Evolutionary conservation across 2,329 filamentous ascomycete genomes (phyloP).

Genomic region (Cercospora nicotianae): DNA sequence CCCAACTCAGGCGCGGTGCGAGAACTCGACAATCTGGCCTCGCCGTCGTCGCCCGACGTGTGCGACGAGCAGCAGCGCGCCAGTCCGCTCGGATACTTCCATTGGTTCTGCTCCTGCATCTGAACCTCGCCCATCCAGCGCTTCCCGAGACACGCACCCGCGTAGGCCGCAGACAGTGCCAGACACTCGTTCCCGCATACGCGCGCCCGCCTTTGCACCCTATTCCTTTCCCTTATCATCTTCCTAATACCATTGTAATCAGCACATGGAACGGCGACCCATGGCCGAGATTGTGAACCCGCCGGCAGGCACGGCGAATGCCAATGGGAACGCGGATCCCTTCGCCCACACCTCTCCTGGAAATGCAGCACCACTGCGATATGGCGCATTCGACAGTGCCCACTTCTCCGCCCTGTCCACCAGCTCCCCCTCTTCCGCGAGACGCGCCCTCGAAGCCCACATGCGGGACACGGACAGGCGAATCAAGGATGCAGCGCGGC

Average conservation of each 20-base stretch:
- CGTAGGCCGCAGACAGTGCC: conserved; percentile 4
- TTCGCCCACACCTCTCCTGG: conserved; percentile 42
- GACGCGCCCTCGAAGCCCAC: conserved; percentile 85
- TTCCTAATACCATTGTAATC: conserved; percentile 12
- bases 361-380: conserved; percentile 59
- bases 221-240: conserved; percentile 13
- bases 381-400: conserved; percentile 73
- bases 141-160: conserved; percentile 21
- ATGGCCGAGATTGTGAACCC: conserved; percentile 48
- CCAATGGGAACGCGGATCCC: conserved; percentile 45
- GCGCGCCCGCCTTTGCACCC: conserved; percentile 3
- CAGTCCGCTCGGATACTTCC: neutral
- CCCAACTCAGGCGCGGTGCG: neutral
- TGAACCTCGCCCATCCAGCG: neutral
- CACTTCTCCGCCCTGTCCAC: conserved; percentile 76
- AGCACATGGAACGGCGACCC: conserved; percentile 15
- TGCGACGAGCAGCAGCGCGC: conserved; percentile 4
- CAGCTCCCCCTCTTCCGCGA: conserved; percentile 81
- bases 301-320: conserved; percentile 43
- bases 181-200: conserved; percentile 18
- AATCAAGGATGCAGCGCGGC: conserved; percentile 83
- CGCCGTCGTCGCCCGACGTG: neutral
- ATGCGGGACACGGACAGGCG: conserved; percentile 88
- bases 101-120: neutral
- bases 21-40: neutral